These are phyloP conservation scores for Aspergillus hancockii DNA, from an alignment of 495 filamentous ascomycete species.

Conservation along the genomic window DNA sequence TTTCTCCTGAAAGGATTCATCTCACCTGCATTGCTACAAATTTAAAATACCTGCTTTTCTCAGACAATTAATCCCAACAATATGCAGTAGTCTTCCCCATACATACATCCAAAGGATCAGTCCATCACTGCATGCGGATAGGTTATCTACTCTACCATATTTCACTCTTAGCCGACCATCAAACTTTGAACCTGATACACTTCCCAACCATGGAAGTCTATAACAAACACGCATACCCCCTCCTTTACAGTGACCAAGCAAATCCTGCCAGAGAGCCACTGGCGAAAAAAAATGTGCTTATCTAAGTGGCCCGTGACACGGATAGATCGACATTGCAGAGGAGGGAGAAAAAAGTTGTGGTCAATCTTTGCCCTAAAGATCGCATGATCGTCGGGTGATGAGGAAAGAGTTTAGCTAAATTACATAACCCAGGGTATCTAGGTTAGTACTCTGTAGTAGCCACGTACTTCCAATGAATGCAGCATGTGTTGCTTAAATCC, in stretches of 20 bases:
- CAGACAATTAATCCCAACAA: background rate
- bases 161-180: background rate
- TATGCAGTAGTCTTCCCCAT: background rate
- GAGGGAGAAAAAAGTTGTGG: slow-evolving; percentile 7
- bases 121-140: background rate
- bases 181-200: slow-evolving; percentile 1
- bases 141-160: slow-evolving; percentile 1
- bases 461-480: background rate
- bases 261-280: background rate
- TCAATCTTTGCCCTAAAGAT: slow-evolving; percentile 10
- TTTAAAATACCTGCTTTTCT: background rate
- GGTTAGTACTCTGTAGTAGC: background rate
- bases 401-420: background rate
- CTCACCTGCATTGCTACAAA: background rate
- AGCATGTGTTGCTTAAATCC: slow-evolving; percentile 11
- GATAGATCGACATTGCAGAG: slow-evolving; percentile 21
- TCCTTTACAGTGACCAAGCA: background rate
- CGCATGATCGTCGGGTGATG: slow-evolving; percentile 8
- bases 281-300: background rate
- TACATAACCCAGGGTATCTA: slow-evolving; percentile 11
- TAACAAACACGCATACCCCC: background rate
- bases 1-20: background rate
- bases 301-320: slow-evolving; percentile 12
- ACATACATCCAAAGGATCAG: background rate
- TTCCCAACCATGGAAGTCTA: background rate